phyloP scores from a whole-genome alignment of 192 early-diverging fungal genomes.

The Coemansia sp. region DNA sequence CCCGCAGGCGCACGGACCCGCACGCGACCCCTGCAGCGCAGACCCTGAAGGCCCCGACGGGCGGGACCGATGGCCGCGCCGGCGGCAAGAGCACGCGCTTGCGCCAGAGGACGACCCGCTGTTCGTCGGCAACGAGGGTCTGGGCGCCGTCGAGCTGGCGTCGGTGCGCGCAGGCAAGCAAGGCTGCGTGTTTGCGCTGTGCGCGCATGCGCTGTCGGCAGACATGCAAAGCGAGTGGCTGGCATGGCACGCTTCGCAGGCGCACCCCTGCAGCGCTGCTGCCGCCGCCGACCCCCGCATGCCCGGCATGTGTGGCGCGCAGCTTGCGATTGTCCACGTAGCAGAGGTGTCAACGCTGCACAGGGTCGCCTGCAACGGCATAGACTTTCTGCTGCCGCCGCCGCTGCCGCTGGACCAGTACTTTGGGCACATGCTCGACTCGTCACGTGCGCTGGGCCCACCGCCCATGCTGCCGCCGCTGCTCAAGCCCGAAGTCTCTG shows the following conservation, averaged over 20 bases:
- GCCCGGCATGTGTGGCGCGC: not conserved
- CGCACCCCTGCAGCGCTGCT: not conserved
- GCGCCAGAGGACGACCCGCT: constrained; percentile 40
- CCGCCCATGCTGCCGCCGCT: constrained; percentile 38
- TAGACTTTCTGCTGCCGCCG: constrained; percentile 41
- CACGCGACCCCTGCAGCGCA: not conserved
- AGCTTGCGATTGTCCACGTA: constrained; percentile 48
- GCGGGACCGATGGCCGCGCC: constrained; percentile 1
- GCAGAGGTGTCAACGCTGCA: constrained; percentile 54
- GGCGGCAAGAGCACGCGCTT: constrained; percentile 21
- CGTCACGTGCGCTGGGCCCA: constrained; percentile 23
- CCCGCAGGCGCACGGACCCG: not conserved
- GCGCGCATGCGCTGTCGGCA: constrained; percentile 44
- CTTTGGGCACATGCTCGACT: constrained; percentile 31
- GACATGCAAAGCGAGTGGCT: constrained; percentile 29
- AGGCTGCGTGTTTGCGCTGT: constrained; percentile 45
- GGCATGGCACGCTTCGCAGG: constrained; percentile 27
- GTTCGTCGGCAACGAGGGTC: constrained; percentile 52
- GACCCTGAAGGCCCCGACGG: not conserved
- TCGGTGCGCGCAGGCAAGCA: constrained; percentile 17
- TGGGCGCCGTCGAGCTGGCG: constrained; percentile 44
- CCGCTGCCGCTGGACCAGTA: constrained; percentile 42
- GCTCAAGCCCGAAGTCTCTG: constrained; percentile 5
- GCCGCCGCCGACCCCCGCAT: not conserved
- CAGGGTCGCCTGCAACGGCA: constrained; percentile 35